These are phyloP conservation scores for Saprolegnia diclina DNA, from an alignment of 352 stramenopile species.

Conservation along the genomic window DNA sequence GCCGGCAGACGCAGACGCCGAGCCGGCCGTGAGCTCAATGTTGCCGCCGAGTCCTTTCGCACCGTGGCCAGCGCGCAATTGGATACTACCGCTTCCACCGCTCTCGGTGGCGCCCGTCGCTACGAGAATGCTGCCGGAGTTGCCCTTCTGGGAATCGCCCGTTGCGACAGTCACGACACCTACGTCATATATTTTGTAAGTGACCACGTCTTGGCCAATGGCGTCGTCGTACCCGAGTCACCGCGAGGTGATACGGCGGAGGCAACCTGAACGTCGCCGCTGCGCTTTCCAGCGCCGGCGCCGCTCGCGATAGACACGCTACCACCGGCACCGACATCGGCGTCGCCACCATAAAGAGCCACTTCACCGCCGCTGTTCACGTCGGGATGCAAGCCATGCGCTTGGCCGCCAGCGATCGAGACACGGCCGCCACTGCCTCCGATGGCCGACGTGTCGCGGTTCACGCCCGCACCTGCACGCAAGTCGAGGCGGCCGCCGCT, in stretches of 20 bases:
- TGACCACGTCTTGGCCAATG: slow-evolving; percentile 24
- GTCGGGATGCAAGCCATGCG: no score
- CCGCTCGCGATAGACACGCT: no score
- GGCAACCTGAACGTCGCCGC: no score
- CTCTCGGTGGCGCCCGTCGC: slow-evolving; percentile 49
- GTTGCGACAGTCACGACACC: background rate
- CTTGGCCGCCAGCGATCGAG: no score
- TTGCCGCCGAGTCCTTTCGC: slow-evolving; percentile 39
- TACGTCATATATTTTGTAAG: slow-evolving; percentile 9
- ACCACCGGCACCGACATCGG: no score
- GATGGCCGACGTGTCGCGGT: no score
- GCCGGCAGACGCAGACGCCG: slow-evolving; percentile 47
- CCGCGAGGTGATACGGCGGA: slow-evolving; percentile 26
- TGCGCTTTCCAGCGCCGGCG: no score
- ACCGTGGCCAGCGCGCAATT: slow-evolving; percentile 11
- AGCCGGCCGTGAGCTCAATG: slow-evolving; percentile 47
- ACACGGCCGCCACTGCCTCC: no score
- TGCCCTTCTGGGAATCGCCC: background rate
- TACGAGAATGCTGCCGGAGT: slow-evolving; percentile 65
- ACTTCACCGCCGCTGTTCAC: no score
- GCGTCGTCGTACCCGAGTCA: slow-evolving; percentile 39
- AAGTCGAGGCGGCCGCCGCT: no score
- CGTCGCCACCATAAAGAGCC: no score
- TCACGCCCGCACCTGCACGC: no score
- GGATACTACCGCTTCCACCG: slow-evolving; percentile 32